Evolutionary conservation across 345 rosid genomes (phyloP).

Genomic region (Toxicodendron radicans): DNA sequence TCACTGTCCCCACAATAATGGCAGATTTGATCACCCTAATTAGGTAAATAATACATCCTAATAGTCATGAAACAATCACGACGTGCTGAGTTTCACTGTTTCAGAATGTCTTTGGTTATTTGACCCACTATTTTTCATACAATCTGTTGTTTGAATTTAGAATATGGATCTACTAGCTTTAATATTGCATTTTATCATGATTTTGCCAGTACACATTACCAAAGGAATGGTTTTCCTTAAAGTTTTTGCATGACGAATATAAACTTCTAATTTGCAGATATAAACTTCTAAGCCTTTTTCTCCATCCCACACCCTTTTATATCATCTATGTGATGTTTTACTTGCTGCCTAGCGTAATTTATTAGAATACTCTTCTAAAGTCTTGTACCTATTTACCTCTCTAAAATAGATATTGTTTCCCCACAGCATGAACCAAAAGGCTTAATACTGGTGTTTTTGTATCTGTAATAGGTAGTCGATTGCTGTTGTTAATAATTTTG

Average conservation of each 20-base stretch:
- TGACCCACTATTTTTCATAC: not conserved
- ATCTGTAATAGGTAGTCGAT: conserved; percentile 7
- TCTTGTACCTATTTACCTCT: not conserved
- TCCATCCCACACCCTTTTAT: not conserved
- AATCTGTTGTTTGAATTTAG: not conserved
- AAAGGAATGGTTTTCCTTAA: not conserved
- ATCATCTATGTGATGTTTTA: not conserved
- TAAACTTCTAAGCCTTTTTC: not conserved
- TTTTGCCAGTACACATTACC: not conserved
- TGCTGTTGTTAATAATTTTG: conserved; percentile 10
- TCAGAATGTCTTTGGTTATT: not conserved
- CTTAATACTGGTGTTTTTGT: not conserved
- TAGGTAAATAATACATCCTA: conserved; percentile 41
- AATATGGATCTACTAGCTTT: not conserved
- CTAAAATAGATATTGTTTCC: not conserved
- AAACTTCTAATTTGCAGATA: not conserved
- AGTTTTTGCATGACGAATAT: not conserved
- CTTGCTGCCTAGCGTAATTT: not conserved
- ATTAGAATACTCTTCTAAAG: not conserved
- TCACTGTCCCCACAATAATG: conserved; percentile 82
- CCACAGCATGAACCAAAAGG: not conserved
- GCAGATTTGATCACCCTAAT: conserved; percentile 54
- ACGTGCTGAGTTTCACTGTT: not conserved
- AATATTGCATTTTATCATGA: not conserved
- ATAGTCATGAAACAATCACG: not conserved